Evolutionary conservation across 495 filamentous ascomycete genomes (phyloP).

Genomic region (Hypoxylon subgilvum): DNA sequence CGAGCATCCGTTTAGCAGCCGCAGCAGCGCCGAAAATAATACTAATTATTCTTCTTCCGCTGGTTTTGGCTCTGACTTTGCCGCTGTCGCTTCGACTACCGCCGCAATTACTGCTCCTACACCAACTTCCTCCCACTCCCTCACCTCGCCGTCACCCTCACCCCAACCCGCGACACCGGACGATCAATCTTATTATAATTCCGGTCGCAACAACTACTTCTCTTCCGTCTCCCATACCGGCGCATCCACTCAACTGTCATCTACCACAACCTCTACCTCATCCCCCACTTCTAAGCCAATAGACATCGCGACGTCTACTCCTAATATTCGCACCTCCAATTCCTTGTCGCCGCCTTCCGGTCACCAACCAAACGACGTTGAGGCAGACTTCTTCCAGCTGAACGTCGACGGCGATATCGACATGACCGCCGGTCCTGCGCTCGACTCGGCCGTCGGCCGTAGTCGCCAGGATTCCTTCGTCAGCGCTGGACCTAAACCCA

Average conservation of each 20-base stretch:
- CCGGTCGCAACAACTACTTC: constrained; percentile 38
- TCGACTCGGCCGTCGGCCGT: constrained; percentile 60
- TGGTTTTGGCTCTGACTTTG: constrained; percentile 25
- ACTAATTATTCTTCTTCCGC: constrained; percentile 28
- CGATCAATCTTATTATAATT: constrained; percentile 44
- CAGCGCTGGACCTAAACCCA: constrained; percentile 81
- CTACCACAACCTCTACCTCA: constrained; percentile 15
- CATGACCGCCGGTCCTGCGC: constrained; percentile 67
- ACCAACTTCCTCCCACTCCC: constrained; percentile 42
- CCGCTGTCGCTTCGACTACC: constrained; percentile 18
- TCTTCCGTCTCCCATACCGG: constrained; percentile 21
- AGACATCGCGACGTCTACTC: constrained; percentile 30
- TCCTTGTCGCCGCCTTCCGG: constrained; percentile 39
- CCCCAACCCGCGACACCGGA: constrained; percentile 52
- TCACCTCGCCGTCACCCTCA: constrained; percentile 45
- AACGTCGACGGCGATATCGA: constrained; percentile 46
- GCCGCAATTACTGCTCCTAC: constrained; percentile 38
- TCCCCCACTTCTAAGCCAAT: constrained; percentile 43
- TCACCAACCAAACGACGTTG: constrained; percentile 8
- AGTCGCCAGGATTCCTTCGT: constrained; percentile 76
- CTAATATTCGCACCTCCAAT: constrained; percentile 29
- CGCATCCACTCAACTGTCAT: constrained; percentile 4
- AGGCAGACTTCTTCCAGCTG: constrained; percentile 29
- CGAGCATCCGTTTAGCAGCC: constrained; percentile 42
- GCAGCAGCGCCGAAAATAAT: constrained; percentile 43